Base-by-base conservation (phyloP, 2,329 filamentous ascomycete genomes). In the Lasiodiplodia citricola region DNA sequence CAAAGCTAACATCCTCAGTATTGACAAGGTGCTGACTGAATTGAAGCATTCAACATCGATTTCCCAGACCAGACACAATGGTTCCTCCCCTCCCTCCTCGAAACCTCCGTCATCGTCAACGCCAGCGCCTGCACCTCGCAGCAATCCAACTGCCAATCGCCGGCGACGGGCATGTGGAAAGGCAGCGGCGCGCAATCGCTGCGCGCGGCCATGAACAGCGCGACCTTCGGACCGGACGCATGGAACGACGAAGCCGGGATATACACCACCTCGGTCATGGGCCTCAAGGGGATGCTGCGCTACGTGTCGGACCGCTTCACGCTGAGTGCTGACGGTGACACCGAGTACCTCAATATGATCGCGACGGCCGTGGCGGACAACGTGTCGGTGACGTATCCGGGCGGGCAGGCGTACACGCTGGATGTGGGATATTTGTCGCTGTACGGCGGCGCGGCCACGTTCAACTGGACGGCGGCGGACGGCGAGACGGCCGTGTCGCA, bases 361-460 rank as follows among this genome's bases (percentile, higher is more conserved):
- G 54, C 18, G 14, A 58, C 41, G 14, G 55, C 65, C 25, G 55
- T 67, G 4, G 51, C 65, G 16, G 65, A 67, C 14, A 51, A 67
- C 21, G n/a, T 67, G 13, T 44, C 65, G 7, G 54, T 58, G 8
- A 38, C 21, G 5, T 58, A 56, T 13, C 65, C 54, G 18, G 37
- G 37, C 14, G 38, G 54, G n/a, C 10, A 6, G 23, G 25, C 25
- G 23, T 67, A 67, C 44, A 58, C 54, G 37, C n/a, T 67, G 37
- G 65, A 58, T 14, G 54, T 67, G 0, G 54, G 65, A 1, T 67
- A 37, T 21, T 11, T 66, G 16, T 57, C 64, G 13, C 23, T 66
- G 2, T 55, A 47, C 14, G 64, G 64, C 11, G 37, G 25, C 4
- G 28, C 35, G 3, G 11, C 41, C 31, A 58, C 52, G 3, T 50